Base-by-base conservation (phyloP, 2,329 filamentous ascomycete genomes). In the Paraconiothyrium brasiliense region DNA sequence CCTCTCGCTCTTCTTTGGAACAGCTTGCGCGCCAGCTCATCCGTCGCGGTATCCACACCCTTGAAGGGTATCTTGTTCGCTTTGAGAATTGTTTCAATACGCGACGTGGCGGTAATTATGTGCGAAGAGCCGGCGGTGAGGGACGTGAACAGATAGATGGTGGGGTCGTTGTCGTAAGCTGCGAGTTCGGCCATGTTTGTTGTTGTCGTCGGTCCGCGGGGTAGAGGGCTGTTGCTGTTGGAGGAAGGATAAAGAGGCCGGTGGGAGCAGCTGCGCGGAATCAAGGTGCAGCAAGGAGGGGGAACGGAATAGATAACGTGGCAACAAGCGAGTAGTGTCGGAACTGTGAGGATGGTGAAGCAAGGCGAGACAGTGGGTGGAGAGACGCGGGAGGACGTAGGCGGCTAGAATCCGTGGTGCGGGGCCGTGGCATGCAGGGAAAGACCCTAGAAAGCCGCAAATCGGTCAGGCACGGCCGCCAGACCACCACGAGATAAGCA, bases 21-120 rank as follows among this genome's bases (percentile, higher is more conserved):
- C 67, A 98, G 85, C 85, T 92, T 92, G 68, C 91, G 89, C 37
- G 94, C 94, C 75, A 92, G 90, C 60, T 95, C 90, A 78, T 99
- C 92, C 34, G 92, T 96, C 44, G 94, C 93, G 47, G 95, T 88
- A 79, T 99, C 95, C 74, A 97, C 85, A 67, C 92, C 93, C 77
- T 92, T 93, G 84, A 98, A 99, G 11, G 93, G 92, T 61, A 99
- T 91, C 70, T 91, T 91, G 84, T 98, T 97, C 66, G 93, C 94
- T 76, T 93, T 94, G 62, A 99, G 86, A 74, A 99, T 98, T 13
- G 94, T 97, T 81, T 99, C 94, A 69, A 99, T 89, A 51, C 95
- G 92, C 58, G 94, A 96, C 1, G 95, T 98, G 30, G 94, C 95
- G 44, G 95, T 98, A 74, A 98, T 90, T 78, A 98, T 97, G 79